Evolutionary conservation across 306 rosid genomes (phyloP), one percentile per base, ranked within the genome.

Genomic region (Ochetophila trinervis): DNA sequence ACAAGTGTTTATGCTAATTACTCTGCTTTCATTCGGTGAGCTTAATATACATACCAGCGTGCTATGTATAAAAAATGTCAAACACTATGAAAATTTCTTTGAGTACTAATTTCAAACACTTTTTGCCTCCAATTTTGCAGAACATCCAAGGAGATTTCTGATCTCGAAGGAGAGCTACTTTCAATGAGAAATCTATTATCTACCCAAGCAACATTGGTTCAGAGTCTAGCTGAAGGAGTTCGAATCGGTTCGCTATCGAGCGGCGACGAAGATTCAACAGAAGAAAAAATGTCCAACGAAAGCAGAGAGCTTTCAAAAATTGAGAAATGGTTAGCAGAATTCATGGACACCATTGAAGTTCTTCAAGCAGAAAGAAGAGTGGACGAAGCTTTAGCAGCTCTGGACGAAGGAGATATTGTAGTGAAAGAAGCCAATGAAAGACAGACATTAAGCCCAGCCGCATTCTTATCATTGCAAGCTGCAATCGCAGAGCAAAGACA

Each of bases 81-180:
- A 27, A 27, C 4, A 1, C 32, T 27, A 27, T 27, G 32, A 27
- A 27, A 27, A 27, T 27, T 27, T 27, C 4, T 4, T 27, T 2
- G 32, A 27, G 2, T 27, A 4, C 4, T 27, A 27, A 27, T 27
- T 27, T 27, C 32, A 27, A 15, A 2, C 50, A 47, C 18, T 19
- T 6, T 72, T 9, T 44, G 4, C 20, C 10, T 35, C 37, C 62
- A 36, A 51, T 34, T 62, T 59, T 69, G 76, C 80, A 93, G 98
- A 17, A 89, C 97, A 55, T 89, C 98, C 34, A 86, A 76, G 77
- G 96, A 87, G 79, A 93, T 93, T 60, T 79, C 94, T 49, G 91
- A 87, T 75, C 98, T 93, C 60, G 98, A 93, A 63, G 97, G 97
- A 11, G 91, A 93, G 69, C 81, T 93, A 8, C 83, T 89, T 66